Percentiles rank a stretch among this genome's conserved stretches.
Conservation (phyloP, 164 flowering plant genomes). For the Macadamia integrifolia region DNA sequence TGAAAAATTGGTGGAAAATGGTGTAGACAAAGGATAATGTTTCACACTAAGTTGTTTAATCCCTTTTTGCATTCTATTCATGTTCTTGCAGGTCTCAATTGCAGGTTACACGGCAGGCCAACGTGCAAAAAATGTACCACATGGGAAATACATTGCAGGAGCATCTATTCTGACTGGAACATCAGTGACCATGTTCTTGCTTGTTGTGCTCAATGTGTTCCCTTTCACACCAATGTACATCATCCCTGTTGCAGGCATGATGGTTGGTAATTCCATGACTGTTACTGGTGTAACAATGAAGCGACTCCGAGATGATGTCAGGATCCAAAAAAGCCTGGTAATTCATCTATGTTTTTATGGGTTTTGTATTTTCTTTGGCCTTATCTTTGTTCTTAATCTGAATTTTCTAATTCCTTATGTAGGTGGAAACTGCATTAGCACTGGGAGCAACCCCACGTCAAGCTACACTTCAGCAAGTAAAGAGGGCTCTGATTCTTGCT, state of each 20-base stretch:
- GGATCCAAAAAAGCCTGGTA: constrained; percentile 67
- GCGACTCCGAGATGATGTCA: constrained; percentile 82
- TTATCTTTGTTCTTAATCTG: too few relatives aligned
- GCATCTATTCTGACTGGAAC: constrained; percentile 79
- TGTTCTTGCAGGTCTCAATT: constrained; percentile 54
- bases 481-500: constrained; percentile 67
- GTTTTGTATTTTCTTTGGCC: not conserved
- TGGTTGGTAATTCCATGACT: constrained; percentile 67
- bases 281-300: constrained; percentile 97
- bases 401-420: not conserved
- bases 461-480: constrained; percentile 77
- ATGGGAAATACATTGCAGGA: constrained; percentile 78
- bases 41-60: too few relatives aligned
- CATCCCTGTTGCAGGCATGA: constrained; percentile 51
- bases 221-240: constrained; percentile 95
- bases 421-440: constrained; percentile 97
- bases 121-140: constrained; percentile 85
- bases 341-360: not conserved
- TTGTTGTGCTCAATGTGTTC: constrained; percentile 68
- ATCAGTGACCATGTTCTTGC: constrained; percentile 66
- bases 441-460: constrained; percentile 97
- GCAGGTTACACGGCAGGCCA: constrained; percentile 97
- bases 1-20: too few relatives aligned
- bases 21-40: not conserved
- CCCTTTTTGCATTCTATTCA: not conserved